Conservation (phyloP, 176 grass and related monocot species). For the Cenchrus americanus region DNA sequence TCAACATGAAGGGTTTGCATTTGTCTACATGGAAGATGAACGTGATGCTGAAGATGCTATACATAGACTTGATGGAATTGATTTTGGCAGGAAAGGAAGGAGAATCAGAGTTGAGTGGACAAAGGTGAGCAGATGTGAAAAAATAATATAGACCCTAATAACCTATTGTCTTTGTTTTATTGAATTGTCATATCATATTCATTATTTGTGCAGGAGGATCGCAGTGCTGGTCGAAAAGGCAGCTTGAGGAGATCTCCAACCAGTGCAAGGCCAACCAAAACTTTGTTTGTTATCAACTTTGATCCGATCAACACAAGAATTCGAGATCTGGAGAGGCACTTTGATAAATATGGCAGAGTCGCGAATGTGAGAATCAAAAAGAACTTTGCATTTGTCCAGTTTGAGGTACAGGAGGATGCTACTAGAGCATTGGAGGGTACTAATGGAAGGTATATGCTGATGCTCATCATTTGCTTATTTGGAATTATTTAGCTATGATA, state of each 20-base stretch:
- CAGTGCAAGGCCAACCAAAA: constrained; percentile 81
- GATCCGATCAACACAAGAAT: constrained; percentile 91
- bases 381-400: constrained; percentile 97
- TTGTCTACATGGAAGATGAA: constrained; percentile 99
- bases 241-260: constrained; percentile 75
- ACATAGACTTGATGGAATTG: constrained; percentile 73
- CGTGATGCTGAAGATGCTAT: constrained; percentile 95
- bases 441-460: constrained; percentile 69
- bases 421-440: constrained; percentile 88
- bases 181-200: constrained; percentile 17
- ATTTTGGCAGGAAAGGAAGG: constrained; percentile 92
- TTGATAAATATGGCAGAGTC: constrained; percentile 90
- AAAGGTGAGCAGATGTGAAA: constrained; percentile 52
- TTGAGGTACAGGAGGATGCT: constrained; percentile 89
- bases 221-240: constrained; percentile 65
- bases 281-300: constrained; percentile 99
- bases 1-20: constrained; percentile 83
- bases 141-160: constrained; percentile 20
- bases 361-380: constrained; percentile 85
- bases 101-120: constrained; percentile 92
- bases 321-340: constrained; percentile 89
- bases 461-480: not conserved
- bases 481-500: not conserved
- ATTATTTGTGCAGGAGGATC: constrained; percentile 70
- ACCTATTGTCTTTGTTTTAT: constrained; percentile 4